Base-by-base conservation (phyloP, 164 flowering plant species). In the Hamamelis virginiana region DNA sequence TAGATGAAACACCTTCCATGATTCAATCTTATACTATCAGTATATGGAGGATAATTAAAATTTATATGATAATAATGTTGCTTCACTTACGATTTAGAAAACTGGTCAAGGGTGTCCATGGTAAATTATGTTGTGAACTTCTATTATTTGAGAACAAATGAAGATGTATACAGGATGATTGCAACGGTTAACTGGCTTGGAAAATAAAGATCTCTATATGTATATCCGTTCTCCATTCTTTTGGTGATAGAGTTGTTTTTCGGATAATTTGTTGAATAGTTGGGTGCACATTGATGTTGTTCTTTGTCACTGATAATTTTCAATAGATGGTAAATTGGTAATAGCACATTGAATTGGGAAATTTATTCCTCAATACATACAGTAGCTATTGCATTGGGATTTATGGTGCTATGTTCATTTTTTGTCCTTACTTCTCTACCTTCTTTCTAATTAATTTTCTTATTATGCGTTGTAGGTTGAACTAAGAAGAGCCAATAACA, bases 401-500 rank as follows among this genome's bases (percentile, higher is more conserved):
- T 59, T 15, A 18, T 59, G 46, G 33, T 33, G 22, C 45, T 33
- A 5, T 23, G 33, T 19, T 22, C 5, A 63, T 45, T 18, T 25
- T 27, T 43, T 23, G 45, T 41, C 56, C 47, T 50, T 25, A 5
- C 1, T 55, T 55, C 18, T 64, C 33, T 58, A 55, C 58, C 47
- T 55, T 51, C 74, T 52, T 68, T 70, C 48, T 59, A 18, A 59
- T 47, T 15, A 22, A 33, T 60, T 22, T 10, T 53, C 9, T n/a
- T 46, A 25, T 65, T 69, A 23, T 76, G 28, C 57, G 19, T 63
- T 80, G 69, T 62, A 92, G 97, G 71, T 92, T 83, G 97, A 92
- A 52, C 74, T 86, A 62, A 87, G 97, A 70, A 83, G 97, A 69
- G 96, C 92, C 33, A 76, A 92, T 70, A 92, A 92, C 75, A 84